These are phyloP conservation scores for Sporothrix variecibatus DNA, from an alignment of 2,329 filamentous ascomycete species.

Conservation along the genomic window DNA sequence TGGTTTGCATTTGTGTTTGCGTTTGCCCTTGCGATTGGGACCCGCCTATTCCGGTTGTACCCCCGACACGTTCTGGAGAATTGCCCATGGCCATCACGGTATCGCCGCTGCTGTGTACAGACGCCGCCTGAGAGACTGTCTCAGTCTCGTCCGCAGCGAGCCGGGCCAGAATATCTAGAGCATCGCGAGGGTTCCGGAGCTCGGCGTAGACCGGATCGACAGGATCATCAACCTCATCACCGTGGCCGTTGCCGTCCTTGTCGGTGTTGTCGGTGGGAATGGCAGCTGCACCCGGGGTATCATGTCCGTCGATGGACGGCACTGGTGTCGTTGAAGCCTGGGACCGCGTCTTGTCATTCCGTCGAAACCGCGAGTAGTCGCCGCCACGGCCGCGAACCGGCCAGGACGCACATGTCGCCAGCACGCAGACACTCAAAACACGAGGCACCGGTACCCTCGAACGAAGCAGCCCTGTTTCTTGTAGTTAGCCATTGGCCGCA, in stretches of 20 bases:
- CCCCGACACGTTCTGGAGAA: background rate
- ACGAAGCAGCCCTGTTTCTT: background rate
- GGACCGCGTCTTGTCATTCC: background rate
- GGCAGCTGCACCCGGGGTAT: background rate
- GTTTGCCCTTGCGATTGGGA: too few species aligned
- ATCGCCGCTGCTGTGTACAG: background rate
- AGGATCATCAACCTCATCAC: background rate
- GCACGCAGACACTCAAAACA: slow-evolving; percentile 8
- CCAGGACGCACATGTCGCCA: slow-evolving; percentile 4
- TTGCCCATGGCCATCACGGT: background rate
- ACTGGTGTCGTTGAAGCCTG: background rate
- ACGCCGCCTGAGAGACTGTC: background rate
- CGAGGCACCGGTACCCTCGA: background rate
- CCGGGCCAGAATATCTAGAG: background rate
- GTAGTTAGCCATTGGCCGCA: background rate
- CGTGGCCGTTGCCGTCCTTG: background rate
- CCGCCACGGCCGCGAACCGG: slow-evolving; percentile 13
- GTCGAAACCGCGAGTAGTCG: slow-evolving; percentile 13
- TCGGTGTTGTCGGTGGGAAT: background rate
- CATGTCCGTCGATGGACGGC: background rate
- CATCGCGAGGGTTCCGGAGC: slow-evolving; percentile 5
- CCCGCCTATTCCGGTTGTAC: background rate
- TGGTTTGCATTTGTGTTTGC: background rate
- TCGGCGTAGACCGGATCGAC: background rate
- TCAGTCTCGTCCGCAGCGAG: background rate